Evolutionary conservation across 108 stramenopile species (phyloP), one percentile per base, ranked within the genome.

Genomic region (Cyclotella cryptica): DNA sequence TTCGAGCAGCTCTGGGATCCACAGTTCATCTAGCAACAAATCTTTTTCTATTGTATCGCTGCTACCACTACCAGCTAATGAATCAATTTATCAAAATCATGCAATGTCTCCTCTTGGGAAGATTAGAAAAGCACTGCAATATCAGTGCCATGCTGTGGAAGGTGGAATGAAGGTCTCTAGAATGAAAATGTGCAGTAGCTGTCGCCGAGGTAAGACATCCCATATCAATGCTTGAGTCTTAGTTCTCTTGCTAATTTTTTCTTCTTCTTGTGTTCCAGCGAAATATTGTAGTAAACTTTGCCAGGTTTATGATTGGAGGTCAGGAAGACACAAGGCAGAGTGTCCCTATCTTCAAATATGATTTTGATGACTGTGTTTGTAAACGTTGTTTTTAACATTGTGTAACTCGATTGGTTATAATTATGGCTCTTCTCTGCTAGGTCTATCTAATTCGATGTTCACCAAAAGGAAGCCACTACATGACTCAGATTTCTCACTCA

Each of bases 131-230:
- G 47, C 71, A 43, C 58, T 59, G 11, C 61, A 74, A 46, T 46
- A 39, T 51, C 54, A 52, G 12, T 29, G 74, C 18, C 44, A 74
- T 22, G 49, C 24, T 22, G 39, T 49, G 15, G 39, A 19, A 29
- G 53, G 49, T 47, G 45, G 66, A 10, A 46, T 77, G 49, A 82
- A 67, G 41, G 91, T 96, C 12, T 89, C 92, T 12, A 77, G 95
- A 29, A 96, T 96, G 95, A 96, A 96, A 79, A 96, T 96, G 95
- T 96, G 93, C 75, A 91, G 91, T 84, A 76, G 87, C 21, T 96
- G 95, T 66, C 86, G 95, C 43, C 71, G 90, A 64, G 57, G 57
- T 58, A 21, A 58, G 57, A 28, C 9, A 58, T 51, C 6, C 35
- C 35, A 6, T 6, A 35, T 35, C 35, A 49, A 9, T 3, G 3